Conservation (phyloP, 1,284 basidiomycete species). For the Peniophora sp. region DNA sequence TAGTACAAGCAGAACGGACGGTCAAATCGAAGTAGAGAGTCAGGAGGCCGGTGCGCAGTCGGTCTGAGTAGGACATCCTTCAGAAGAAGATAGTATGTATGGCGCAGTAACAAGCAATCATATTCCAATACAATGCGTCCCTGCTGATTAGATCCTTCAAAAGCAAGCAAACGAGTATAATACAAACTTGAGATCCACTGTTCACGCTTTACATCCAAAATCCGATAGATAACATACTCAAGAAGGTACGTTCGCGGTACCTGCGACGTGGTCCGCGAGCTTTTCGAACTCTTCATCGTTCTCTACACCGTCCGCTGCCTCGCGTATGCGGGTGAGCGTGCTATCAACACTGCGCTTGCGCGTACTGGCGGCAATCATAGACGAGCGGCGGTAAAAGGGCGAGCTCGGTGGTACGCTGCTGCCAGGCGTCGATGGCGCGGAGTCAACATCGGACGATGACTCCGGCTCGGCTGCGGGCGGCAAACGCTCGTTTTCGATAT, state of each 20-base stretch:
- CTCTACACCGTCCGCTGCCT: conserved; percentile 69
- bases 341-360: conserved; percentile 90
- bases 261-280: conserved; percentile 25
- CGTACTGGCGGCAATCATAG: conserved; percentile 92
- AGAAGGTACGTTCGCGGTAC: conserved; percentile 12
- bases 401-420: conserved; percentile 25
- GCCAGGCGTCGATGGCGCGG: conserved; percentile 38
- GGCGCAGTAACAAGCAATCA: no score
- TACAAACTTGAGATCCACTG: no score
- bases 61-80: no score
- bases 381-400: conserved; percentile 68
- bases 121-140: no score
- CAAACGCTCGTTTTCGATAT: conserved; percentile 97
- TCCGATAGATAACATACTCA: no score
- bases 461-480: conserved; percentile 79
- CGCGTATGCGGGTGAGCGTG: conserved; percentile 92
- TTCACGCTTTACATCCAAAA: no score
- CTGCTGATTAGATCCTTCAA: no score
- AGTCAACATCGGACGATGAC: conserved; percentile 41
- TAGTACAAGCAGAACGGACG: no score
- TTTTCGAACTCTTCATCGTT: conserved; percentile 25
- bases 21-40: no score
- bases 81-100: no score
- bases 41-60: no score
- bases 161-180: no score